Evolutionary conservation across 371 early-diverging fungal species (phyloP).

Genomic region (Mortierella sp.): DNA sequence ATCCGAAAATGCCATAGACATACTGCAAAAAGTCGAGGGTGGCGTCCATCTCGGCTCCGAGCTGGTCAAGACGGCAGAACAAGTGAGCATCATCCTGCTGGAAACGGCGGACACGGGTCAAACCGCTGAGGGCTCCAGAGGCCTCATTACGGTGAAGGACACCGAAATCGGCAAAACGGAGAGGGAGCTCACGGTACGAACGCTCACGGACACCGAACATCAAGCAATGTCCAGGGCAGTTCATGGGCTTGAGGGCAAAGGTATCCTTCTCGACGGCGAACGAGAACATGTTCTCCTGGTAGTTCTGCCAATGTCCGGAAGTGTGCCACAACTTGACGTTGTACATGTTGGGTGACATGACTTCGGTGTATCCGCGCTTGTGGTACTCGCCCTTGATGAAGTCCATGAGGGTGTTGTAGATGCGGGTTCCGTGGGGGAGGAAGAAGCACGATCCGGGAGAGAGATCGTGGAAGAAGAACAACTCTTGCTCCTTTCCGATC

Average conservation of each 20-base stretch:
- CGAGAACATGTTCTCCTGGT: conserved; percentile 99
- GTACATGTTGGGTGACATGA: conserved; percentile 98
- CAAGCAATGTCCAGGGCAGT: conserved; percentile 99
- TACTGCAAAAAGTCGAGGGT: conserved; percentile 91
- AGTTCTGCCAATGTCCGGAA: conserved; percentile 99
- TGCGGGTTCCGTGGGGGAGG: conserved; percentile 97
- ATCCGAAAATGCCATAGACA: conserved; percentile 92
- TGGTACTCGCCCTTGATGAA: conserved; percentile 89
- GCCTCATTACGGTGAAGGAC: conserved; percentile 99
- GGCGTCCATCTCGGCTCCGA: conserved; percentile 84
- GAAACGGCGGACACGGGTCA: conserved; percentile 99
- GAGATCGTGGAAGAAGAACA: conserved; percentile 98
- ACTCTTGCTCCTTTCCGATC: conserved; percentile 96
- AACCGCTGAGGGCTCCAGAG: conserved; percentile 97
- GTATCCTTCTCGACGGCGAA: conserved; percentile 92
- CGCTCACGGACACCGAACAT: conserved; percentile 96
- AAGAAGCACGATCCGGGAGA: conserved; percentile 99
- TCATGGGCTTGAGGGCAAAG: conserved; percentile 99
- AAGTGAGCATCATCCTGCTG: conserved; percentile 99
- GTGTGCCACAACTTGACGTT: conserved; percentile 98
- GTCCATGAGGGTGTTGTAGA: conserved; percentile 95
- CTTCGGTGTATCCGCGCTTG: conserved; percentile 89
- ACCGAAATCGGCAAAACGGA: conserved; percentile 99
- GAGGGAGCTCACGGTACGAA: conserved; percentile 97
- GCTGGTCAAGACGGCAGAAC: conserved; percentile 94